These are phyloP conservation scores for Rubia occidens DNA, from an alignment of 305 asterid species.

Conservation along the genomic window DNA sequence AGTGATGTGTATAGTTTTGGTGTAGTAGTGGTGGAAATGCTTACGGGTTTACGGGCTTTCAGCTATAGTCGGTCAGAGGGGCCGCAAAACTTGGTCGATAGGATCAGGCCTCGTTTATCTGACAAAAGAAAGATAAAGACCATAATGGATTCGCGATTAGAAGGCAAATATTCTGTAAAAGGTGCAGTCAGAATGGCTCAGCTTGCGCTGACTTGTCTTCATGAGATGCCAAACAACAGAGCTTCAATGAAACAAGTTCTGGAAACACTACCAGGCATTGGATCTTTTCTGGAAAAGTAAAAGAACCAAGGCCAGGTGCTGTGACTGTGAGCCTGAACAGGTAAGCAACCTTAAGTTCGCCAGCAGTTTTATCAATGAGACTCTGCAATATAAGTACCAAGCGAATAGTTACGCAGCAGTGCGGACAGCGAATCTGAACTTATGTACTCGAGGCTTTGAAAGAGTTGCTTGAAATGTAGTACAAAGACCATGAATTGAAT, in stretches of 20 bases:
- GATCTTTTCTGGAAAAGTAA: background rate
- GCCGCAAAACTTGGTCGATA: background rate
- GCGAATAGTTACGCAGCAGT: no score
- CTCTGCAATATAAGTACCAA: background rate
- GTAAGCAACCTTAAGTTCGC: background rate
- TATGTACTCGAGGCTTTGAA: background rate
- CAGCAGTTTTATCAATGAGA: no score
- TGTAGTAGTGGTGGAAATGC: conserved; percentile 8
- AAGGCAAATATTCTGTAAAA: background rate
- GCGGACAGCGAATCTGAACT: no score
- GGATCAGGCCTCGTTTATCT: background rate
- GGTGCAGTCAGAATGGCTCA: background rate
- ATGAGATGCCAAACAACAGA: conserved; percentile 23
- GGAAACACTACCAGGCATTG: conserved; percentile 31
- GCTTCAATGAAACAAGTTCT: conserved; percentile 60
- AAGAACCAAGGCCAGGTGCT: background rate
- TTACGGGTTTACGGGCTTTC: background rate
- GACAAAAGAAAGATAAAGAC: background rate
- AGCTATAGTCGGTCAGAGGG: background rate
- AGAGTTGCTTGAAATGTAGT: background rate
- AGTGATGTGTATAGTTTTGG: conserved; percentile 9
- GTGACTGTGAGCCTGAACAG: background rate
- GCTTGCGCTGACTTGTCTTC: background rate
- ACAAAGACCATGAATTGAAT: background rate
- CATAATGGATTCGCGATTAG: conserved; percentile 1